Evolutionary conservation across 257 asterid species (phyloP).

Genomic region (Salvia splendens): DNA sequence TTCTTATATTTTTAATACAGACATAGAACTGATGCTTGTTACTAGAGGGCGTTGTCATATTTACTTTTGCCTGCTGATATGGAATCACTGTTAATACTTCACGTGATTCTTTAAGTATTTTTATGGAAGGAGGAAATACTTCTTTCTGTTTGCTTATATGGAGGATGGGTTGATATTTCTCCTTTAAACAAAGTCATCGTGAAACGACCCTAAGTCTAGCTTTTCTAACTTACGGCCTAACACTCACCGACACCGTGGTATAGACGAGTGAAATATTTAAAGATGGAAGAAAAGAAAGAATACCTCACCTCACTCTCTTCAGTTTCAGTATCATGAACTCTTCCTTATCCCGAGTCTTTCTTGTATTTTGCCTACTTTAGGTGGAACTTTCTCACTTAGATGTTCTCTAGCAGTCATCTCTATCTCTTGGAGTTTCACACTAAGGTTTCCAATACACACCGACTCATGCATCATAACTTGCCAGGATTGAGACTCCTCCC

Average conservation of each 20-base stretch:
- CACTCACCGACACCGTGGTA: too few relatives aligned
- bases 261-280: too few relatives aligned
- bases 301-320: too few relatives aligned
- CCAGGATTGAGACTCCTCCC: conserved; percentile 50
- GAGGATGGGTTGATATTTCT: conserved; percentile 8
- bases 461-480: conserved; percentile 28
- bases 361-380: neutral
- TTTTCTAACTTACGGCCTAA: too few relatives aligned
- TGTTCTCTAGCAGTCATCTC: neutral
- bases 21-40: conserved; percentile 12
- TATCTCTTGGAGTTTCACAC: too few relatives aligned
- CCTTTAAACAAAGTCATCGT: neutral
- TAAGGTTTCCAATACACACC: neutral
- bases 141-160: conserved; percentile 11
- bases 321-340: too few relatives aligned
- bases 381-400: neutral
- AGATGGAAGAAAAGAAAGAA: too few relatives aligned
- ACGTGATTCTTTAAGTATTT: neutral
- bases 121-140: neutral
- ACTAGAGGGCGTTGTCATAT: conserved; percentile 4
- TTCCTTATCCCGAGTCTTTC: too few relatives aligned
- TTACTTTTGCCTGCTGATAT: conserved; percentile 20
- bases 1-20: neutral
- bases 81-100: neutral
- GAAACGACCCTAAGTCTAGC: too few relatives aligned